Percentiles rank a stretch among this genome's conserved stretches.
These are phyloP conservation scores for Neoboletus magnificus DNA, from an alignment of 768 basidiomycete genomes.

Conservation along the genomic window DNA sequence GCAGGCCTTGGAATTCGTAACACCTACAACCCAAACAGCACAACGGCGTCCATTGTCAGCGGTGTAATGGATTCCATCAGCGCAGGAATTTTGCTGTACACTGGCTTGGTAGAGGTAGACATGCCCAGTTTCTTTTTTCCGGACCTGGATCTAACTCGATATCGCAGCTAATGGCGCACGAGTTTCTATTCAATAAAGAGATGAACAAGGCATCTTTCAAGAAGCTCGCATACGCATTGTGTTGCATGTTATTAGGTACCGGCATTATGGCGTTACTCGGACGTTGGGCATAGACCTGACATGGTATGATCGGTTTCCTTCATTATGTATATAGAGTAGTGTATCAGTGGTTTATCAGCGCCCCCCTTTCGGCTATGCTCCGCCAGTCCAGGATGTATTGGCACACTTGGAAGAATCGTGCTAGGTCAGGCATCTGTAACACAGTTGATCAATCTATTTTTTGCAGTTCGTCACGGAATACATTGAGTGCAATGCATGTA, in stretches of 20 bases:
- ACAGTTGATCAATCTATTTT: neutral
- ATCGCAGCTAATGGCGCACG: conserved; percentile 81
- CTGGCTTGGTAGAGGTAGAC: conserved; percentile 76
- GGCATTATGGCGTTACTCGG: conserved; percentile 91
- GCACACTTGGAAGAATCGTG: neutral
- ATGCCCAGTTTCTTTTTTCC: neutral
- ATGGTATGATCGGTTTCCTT: neutral
- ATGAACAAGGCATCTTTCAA: conserved; percentile 69
- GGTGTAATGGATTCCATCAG: conserved; percentile 84
- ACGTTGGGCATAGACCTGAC: conserved; percentile 65
- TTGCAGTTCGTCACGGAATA: neutral
- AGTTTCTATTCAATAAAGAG: conserved; percentile 87
- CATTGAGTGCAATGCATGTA: neutral
- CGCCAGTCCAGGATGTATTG: neutral
- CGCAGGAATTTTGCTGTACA: conserved; percentile 85
- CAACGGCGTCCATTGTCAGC: conserved; percentile 75
- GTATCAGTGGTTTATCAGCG: neutral
- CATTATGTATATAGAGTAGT: neutral
- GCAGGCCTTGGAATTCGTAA: conserved; percentile 71
- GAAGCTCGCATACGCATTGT: conserved; percentile 68
- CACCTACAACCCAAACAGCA: conserved; percentile 78
- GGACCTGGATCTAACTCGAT: neutral
- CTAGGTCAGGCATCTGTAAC: neutral
- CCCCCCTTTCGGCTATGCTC: neutral
- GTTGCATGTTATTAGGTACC: conserved; percentile 78